Evolutionary conservation across 2,329 filamentous ascomycete genomes (phyloP), one percentile per base, ranked within the genome.

Genomic region (Dryadomyces quercus-mongolicae): DNA sequence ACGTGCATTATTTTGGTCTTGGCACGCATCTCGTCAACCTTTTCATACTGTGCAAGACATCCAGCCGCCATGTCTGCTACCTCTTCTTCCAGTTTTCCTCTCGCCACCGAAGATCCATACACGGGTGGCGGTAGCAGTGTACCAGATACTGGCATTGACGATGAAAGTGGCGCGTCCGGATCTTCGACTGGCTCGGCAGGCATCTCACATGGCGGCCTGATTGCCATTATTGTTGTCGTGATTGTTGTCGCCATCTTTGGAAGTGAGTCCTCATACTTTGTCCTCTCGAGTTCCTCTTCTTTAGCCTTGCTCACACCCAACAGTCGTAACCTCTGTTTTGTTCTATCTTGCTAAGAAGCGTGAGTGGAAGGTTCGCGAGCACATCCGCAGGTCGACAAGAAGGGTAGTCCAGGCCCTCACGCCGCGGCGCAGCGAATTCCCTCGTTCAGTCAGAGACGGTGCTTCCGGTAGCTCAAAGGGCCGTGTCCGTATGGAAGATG

Each of bases 321-420:
- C 13, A 86, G 85, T 84, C 58, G 75, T 74, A 21, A 84, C 78
- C 38, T 79, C 82, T 2, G 70, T 81, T 2, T 78, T 93, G 31
- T 94, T 86, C 71, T 88, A 84, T 67, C 66, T 92, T 42, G 86
- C 88, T 54, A 93, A 93, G 74, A 90, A 88, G 71, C 81, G 84
- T 49, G 86, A 91, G 67, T 93, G 88, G 88, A 86, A 83, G 60
- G 74, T 93, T 60, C 80, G 83, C 56, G 81, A 87, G 64, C 85
- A 76, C 34, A 74, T 94, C 55, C 78, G 84, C 54, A 80, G 79
- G 59, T 90, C 86, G 1, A 81, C 81, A 36, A 75, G 74, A 58
- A 81, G 74, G 62, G 79, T 85, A 31, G 78, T 77, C 46, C 77
- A 74, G 4, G 81, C 75, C 5, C 71, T 85, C 54, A 84, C 81